phyloP scores from a whole-genome alignment of 1,284 basidiomycete genomes.

The Uromyces viciae-fabae region DNA sequence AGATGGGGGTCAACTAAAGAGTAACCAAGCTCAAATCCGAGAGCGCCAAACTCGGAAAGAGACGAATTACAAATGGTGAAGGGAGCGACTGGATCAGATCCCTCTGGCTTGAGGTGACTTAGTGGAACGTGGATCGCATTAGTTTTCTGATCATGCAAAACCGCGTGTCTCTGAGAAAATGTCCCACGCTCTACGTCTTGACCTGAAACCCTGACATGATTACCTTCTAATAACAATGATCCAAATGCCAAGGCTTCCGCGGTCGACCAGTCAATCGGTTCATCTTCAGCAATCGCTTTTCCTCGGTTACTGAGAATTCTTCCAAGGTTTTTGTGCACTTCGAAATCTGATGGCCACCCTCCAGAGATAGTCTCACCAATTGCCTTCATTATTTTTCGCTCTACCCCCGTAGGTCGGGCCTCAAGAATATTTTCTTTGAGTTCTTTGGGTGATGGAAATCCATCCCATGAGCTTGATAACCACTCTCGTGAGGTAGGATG shows the following conservation, averaged over 20 bases:
- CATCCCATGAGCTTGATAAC: constrained; percentile 96
- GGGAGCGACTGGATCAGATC: constrained; percentile 75
- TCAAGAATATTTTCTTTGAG: constrained; percentile 88
- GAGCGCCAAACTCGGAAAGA: constrained; percentile 87
- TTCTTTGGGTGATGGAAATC: constrained; percentile 95
- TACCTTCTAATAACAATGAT: constrained; percentile 82
- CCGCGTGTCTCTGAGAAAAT: constrained; percentile 98
- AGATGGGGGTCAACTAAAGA: constrained; percentile 92
- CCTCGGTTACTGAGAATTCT: constrained; percentile 84
- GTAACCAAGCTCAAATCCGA: constrained; percentile 98
- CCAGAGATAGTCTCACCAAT: constrained; percentile 79
- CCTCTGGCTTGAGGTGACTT: constrained; percentile 61
- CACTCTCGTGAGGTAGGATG: constrained; percentile 89
- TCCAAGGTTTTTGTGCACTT: constrained; percentile 84
- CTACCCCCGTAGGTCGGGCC: constrained; percentile 77
- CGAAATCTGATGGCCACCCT: constrained; percentile 62
- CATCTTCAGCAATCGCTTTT: constrained; percentile 84
- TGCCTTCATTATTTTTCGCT: constrained; percentile 72
- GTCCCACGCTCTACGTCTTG: constrained; percentile 99
- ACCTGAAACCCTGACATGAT: constrained; percentile 90
- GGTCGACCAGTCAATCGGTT: constrained; percentile 97
- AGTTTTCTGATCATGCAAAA: constrained; percentile 91
- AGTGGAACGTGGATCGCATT: constrained; percentile 86
- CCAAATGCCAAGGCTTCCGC: constrained; percentile 97
- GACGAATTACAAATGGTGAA: constrained; percentile 97